Evolutionary conservation across 805 yeast species (phyloP).

Genomic region (Schwanniomyces vanrijiae): DNA sequence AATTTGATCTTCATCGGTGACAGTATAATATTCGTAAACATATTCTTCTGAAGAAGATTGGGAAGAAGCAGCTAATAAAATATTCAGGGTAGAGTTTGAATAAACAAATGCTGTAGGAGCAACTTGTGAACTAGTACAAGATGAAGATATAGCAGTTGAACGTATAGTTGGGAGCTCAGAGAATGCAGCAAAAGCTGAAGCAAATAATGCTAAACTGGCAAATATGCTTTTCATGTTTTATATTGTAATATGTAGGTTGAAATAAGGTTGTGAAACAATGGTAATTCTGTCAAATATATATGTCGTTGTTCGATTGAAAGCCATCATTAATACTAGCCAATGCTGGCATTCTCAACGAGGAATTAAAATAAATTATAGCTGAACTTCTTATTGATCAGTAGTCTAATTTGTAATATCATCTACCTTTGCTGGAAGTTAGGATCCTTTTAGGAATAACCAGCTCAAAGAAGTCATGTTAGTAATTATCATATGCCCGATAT

Average conservation of each 20-base stretch:
- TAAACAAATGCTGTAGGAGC: conserved; percentile 22
- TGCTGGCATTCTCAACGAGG: neutral
- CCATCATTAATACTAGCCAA: neutral
- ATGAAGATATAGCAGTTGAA: conserved; percentile 18
- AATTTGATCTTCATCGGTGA: conserved; percentile 15
- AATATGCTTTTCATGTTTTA: conserved; percentile 5
- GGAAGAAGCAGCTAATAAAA: conserved; percentile 9
- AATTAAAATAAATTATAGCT: neutral
- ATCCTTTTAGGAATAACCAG: neutral
- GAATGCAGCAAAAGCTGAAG: conserved; percentile 20
- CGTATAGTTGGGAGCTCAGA: conserved; percentile 17
- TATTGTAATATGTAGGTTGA: neutral
- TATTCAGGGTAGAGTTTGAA: conserved; percentile 13
- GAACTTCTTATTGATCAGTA: neutral
- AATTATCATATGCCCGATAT: neutral
- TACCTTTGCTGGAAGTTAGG: neutral
- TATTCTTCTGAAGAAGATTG: conserved; percentile 8
- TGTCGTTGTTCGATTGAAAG: neutral
- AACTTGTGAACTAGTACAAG: conserved; percentile 11
- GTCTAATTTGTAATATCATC: neutral
- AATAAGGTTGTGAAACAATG: neutral
- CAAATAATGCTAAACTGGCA: conserved; percentile 8
- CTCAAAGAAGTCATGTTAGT: neutral
- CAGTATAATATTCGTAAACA: conserved; percentile 23
- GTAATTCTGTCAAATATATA: neutral